Base-by-base conservation (phyloP, 257 asterid species). In the Mitragyna speciosa region DNA sequence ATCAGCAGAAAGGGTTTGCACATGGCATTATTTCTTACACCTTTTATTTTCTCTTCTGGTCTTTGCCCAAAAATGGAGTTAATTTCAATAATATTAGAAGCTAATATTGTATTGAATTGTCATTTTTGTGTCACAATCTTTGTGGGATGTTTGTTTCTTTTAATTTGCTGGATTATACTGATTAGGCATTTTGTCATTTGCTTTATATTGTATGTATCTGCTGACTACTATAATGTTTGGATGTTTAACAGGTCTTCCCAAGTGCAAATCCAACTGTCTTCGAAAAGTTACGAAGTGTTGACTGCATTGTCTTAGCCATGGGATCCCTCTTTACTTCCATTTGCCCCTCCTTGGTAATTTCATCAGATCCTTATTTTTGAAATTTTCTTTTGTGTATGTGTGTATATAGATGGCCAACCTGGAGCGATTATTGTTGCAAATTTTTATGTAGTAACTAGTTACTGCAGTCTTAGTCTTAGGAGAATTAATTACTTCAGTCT, bases 201-300 rank as follows among this genome's bases (percentile, higher is more conserved):
- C 9, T 24, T 39, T 61, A 54, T 28, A 22, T 47, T 19, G 43
- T 67, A 28, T 3, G 70, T 61, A 3, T 43, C n/a, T 33, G 1
- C 68, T 79, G 31, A 43, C 61, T 28, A 64, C 28, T 43, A 45
- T 54, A 39, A n/a, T n/a, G n/a, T n/a, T n/a, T n/a, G n/a, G n/a
- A n/a, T n/a, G n/a, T n/a, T n/a, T n/a, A n/a, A 82, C 97, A 95
- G 98, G 97, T 95, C 56, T 95, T 92, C 84, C 99, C 99, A 19
- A 79, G 86, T 78, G 92, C 86, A 58, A 93, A 95, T 81, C 93
- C 92, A 74, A 78, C 96, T 28, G 98, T 89, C 77, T 82, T 91
- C 63, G 99, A 92, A 66, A 90, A 90, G 84, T 83, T 95, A 89
- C 91, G 80, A 83, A 87, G 79, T 19, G 96, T 89, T 11, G 96